phyloP scores from a whole-genome alignment of 768 basidiomycete genomes.

The Neoboletus subvelutipes region DNA sequence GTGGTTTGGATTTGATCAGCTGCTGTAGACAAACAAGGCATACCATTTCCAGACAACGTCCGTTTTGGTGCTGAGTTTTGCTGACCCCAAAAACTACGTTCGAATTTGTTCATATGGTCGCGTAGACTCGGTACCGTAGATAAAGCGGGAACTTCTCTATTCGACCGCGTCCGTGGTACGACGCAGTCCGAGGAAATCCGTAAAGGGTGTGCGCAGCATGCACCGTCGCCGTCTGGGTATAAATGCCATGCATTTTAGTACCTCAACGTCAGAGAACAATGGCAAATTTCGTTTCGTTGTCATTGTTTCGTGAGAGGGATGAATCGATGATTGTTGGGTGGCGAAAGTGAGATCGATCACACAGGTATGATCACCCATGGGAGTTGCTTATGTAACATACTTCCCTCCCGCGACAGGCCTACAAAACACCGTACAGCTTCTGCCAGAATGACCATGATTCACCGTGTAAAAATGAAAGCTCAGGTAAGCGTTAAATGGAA shows the following conservation, averaged over 20 bases:
- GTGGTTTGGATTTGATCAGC: not conserved
- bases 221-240: not conserved
- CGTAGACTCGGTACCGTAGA: not conserved
- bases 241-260: not conserved
- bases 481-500: not conserved
- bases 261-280: constrained; percentile 2
- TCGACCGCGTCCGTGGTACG: not conserved
- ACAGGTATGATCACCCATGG: not conserved
- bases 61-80: constrained; percentile 6
- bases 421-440: not conserved
- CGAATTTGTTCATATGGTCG: constrained; percentile 13
- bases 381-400: constrained; percentile 16
- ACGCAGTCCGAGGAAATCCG: not conserved
- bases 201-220: not conserved
- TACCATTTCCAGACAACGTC: constrained; percentile 21
- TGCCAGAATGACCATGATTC: not conserved
- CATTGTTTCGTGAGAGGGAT: constrained; percentile 6
- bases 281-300: not conserved
- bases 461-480: not conserved
- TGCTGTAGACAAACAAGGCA: constrained; percentile 21
- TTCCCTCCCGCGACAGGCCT: not conserved
- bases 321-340: not conserved
- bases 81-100: not conserved
- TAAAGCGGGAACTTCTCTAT: constrained; percentile 1
- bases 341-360: not conserved